Percentiles rank a stretch among this genome's conserved stretches.
phyloP scores from a whole-genome alignment of 192 early-diverging fungal species.

The Podila horticola region DNA sequence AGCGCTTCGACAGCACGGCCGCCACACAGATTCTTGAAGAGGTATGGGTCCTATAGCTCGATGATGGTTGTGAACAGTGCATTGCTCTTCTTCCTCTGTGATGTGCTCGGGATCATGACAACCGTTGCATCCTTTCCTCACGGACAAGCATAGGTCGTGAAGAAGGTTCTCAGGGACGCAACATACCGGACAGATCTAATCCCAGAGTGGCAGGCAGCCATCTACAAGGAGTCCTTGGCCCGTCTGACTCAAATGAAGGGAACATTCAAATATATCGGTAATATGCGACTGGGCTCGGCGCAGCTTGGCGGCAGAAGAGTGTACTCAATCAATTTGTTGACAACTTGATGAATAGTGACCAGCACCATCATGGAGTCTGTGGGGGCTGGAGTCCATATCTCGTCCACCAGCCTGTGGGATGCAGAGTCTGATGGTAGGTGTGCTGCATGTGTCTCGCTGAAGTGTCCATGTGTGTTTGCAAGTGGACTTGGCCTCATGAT shows the following conservation, averaged over 20 bases:
- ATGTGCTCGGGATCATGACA: too few relatives aligned
- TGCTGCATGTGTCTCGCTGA: neutral
- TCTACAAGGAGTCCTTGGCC: conserved; percentile 32
- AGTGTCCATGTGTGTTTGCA: neutral
- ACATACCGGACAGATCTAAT: conserved; percentile 30
- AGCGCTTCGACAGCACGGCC: conserved; percentile 30
- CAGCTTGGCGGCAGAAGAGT: too few relatives aligned
- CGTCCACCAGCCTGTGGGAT: conserved; percentile 48
- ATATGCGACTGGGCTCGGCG: neutral
- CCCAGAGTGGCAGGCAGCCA: conserved; percentile 42
- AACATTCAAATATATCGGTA: conserved; percentile 45
- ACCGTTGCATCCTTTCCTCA: neutral
- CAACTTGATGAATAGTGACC: conserved; percentile 11
- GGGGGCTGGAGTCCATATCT: conserved; percentile 36
- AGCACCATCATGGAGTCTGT: conserved; percentile 38
- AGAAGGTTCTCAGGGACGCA: conserved; percentile 41
- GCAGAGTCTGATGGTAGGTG: conserved; percentile 41
- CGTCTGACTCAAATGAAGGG: conserved; percentile 34
- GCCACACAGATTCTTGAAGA: conserved; percentile 32
- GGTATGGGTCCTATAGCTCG: too few relatives aligned
- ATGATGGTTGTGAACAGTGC: neutral
- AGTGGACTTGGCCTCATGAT: neutral
- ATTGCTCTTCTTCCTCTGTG: too few relatives aligned
- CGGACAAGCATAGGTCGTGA: conserved; percentile 24
- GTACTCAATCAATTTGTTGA: neutral